Evolutionary conservation across 2,329 filamentous ascomycete genomes (phyloP).

Genomic region (Ascochyta fabae): DNA sequence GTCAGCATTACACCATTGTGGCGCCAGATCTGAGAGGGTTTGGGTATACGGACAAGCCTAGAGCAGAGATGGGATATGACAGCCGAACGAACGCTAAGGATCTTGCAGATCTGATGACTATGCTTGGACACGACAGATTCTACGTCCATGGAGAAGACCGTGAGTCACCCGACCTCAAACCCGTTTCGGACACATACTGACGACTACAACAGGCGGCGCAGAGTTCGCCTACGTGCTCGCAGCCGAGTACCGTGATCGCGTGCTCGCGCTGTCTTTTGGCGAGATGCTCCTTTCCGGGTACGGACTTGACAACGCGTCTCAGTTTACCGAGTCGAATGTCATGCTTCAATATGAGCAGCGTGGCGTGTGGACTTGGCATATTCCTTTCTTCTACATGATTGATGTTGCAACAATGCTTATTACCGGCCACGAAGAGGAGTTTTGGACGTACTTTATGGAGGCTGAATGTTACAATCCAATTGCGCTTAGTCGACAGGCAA

Average conservation of each 20-base stretch:
- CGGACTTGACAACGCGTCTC: conserved; percentile 40
- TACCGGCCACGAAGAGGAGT: conserved; percentile 42
- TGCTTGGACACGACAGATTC: conserved; percentile 43
- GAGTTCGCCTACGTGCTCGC: conserved; percentile 47
- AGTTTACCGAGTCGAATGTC: conserved; percentile 43
- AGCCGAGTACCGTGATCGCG: conserved; percentile 39
- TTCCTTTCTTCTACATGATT: conserved; percentile 39
- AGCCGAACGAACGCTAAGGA: conserved; percentile 42
- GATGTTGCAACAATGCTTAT: conserved; percentile 48
- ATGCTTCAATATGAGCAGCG: conserved; percentile 28
- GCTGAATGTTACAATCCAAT: conserved; percentile 48
- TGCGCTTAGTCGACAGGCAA: conserved; percentile 35
- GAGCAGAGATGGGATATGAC: conserved; percentile 35
- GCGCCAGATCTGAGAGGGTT: conserved; percentile 47
- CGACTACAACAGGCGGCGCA: conserved; percentile 26
- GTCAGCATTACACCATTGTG: conserved; percentile 42
- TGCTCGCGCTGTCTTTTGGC: conserved; percentile 29
- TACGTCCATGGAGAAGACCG: conserved; percentile 46
- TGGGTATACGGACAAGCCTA: conserved; percentile 47
- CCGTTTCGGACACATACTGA: neutral
- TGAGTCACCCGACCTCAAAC: neutral
- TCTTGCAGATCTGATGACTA: conserved; percentile 43
- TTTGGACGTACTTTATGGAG: conserved; percentile 48
- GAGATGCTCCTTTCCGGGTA: conserved; percentile 46
- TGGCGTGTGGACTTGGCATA: conserved; percentile 48